Evolutionary conservation across 2,329 filamentous ascomycete species (phyloP).

Genomic region (Fusarium abutilonis): DNA sequence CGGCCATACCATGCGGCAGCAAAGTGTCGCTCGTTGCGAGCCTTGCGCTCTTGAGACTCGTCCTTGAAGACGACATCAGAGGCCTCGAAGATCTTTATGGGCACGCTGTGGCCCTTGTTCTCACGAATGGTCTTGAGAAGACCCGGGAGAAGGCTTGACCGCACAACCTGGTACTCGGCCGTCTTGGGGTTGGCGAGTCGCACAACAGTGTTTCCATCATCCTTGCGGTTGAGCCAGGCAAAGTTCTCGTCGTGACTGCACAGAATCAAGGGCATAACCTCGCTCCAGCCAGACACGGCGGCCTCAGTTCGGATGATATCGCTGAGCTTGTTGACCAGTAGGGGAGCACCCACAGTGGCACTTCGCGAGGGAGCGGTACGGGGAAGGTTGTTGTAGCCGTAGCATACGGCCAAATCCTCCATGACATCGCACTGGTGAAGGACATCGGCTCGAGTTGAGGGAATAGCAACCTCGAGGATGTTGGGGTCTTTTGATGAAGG

Average conservation of each 20-base stretch:
- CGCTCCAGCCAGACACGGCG: slow-evolving; percentile 94
- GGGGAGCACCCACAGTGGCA: slow-evolving; percentile 84
- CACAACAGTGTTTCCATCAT: slow-evolving; percentile 84
- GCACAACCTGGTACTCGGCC: slow-evolving; percentile 90
- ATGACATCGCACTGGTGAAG: slow-evolving; percentile 98
- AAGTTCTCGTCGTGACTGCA: slow-evolving; percentile 99
- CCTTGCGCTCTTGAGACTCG: slow-evolving; percentile 79
- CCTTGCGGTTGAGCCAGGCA: slow-evolving; percentile 88
- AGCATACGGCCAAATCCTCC: slow-evolving; percentile 96
- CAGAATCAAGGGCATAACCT: slow-evolving; percentile 94
- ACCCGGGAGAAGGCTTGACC: slow-evolving; percentile 85
- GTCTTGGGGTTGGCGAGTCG: slow-evolving; percentile 93
- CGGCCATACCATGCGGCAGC: slow-evolving; percentile 97
- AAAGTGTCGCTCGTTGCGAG: slow-evolving; percentile 92
- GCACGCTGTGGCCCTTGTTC: slow-evolving; percentile 88
- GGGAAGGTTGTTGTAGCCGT: slow-evolving; percentile 96
- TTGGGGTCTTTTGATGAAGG: slow-evolving; percentile 76
- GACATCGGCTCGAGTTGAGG: slow-evolving; percentile 90
- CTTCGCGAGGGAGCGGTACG: slow-evolving; percentile 87
- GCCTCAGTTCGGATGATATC: slow-evolving; percentile 91
- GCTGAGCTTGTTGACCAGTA: slow-evolving; percentile 91
- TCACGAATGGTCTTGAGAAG: slow-evolving; percentile 93
- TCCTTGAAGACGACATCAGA: slow-evolving; percentile 95
- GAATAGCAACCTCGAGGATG: slow-evolving; percentile 82
- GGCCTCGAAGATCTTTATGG: slow-evolving; percentile 92